phyloP scores from a whole-genome alignment of 495 filamentous ascomycete genomes.

The Tetracladium marchalianum region DNA sequence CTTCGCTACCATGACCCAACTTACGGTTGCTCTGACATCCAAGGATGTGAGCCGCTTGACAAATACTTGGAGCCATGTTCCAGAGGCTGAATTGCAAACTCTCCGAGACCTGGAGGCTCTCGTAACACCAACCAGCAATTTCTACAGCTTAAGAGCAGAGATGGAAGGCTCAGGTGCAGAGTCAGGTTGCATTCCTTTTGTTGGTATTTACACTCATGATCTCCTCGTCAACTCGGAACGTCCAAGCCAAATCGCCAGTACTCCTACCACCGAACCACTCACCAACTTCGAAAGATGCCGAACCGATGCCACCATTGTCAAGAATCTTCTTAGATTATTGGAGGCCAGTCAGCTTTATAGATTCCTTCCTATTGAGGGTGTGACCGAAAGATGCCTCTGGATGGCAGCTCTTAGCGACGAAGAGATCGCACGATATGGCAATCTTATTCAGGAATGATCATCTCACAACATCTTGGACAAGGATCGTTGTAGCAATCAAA shows the following conservation, averaged over 20 bases:
- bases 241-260: constrained; percentile 58
- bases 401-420: constrained; percentile 82
- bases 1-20: constrained; percentile 92
- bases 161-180: constrained; percentile 71
- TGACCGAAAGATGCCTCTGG: constrained; percentile 90
- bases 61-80: constrained; percentile 75
- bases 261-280: constrained; percentile 58
- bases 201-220: constrained; percentile 91
- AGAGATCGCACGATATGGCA: constrained; percentile 47
- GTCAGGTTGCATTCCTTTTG: constrained; percentile 91
- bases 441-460: constrained; percentile 16
- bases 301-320: constrained; percentile 83
- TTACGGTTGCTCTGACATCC: constrained; percentile 82
- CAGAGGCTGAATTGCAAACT: constrained; percentile 55
- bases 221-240: constrained; percentile 94
- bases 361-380: constrained; percentile 75
- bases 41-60: constrained; percentile 68
- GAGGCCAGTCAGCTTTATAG: constrained; percentile 87
- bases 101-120: constrained; percentile 75
- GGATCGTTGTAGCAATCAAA: too few species aligned
- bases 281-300: constrained; percentile 95
- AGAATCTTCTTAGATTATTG: constrained; percentile 78
- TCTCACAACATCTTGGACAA: too few species aligned
- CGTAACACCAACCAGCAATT: constrained; percentile 83
- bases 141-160: constrained; percentile 77